Conservation (phyloP, 2,329 filamentous ascomycete genomes). For the Drechslerella dactyloides region DNA sequence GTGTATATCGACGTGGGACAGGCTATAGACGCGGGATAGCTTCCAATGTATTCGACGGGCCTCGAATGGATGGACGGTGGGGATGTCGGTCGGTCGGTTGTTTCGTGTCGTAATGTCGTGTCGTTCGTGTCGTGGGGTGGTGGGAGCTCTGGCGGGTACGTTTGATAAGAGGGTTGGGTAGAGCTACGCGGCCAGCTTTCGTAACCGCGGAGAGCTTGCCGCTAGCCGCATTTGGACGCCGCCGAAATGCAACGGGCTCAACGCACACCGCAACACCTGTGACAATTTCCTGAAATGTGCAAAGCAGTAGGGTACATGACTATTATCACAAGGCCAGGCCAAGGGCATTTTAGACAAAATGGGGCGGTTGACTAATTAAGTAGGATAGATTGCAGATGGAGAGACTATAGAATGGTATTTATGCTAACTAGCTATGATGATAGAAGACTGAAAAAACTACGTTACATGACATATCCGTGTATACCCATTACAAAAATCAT, state of each 20-base stretch:
- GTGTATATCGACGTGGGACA: background rate
- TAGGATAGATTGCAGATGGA: background rate
- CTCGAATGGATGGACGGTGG: constrained; percentile 27
- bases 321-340: background rate
- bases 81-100: too few relatives aligned
- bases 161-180: constrained; percentile 12
- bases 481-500: background rate
- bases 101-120: too few relatives aligned
- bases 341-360: background rate
- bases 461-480: constrained; percentile 7
- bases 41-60: constrained; percentile 2
- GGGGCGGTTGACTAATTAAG: too few relatives aligned
- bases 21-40: background rate
- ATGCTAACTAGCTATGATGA: constrained; percentile 1
- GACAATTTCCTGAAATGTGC: too few relatives aligned
- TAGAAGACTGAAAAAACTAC: background rate
- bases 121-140: too few relatives aligned
- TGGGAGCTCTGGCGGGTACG: too few relatives aligned
- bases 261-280: constrained; percentile 13
- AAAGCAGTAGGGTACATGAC: too few relatives aligned
- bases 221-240: constrained; percentile 22
- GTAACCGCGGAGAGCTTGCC: constrained; percentile 44
- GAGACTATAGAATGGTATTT: background rate
- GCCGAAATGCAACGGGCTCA: constrained; percentile 34
- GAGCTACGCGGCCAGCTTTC: constrained; percentile 51